Conservation (phyloP, 2,329 filamentous ascomycete genomes). For the Pseudocercospora ulei region DNA sequence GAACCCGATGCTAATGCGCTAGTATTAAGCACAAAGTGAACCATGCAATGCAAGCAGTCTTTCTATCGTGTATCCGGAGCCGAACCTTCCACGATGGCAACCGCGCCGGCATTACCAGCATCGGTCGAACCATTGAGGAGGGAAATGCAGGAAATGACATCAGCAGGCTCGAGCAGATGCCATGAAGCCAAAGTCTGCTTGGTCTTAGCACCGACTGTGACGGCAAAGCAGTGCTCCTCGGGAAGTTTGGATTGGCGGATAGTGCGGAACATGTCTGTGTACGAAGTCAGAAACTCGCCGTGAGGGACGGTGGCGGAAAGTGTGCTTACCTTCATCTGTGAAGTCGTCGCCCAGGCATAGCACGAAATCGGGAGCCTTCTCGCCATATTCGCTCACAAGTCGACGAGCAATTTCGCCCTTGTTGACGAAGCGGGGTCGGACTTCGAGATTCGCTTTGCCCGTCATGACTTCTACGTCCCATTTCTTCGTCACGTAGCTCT, state of each 20-base stretch:
- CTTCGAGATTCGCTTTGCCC: slow-evolving; percentile 93
- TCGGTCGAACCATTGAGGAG: slow-evolving; percentile 32
- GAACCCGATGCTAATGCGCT: slow-evolving; percentile 13
- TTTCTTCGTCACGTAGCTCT: slow-evolving; percentile 61
- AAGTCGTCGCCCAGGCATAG: slow-evolving; percentile 91
- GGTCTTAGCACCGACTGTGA: slow-evolving; percentile 81
- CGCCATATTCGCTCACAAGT: slow-evolving; percentile 63
- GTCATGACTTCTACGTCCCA: slow-evolving; percentile 95
- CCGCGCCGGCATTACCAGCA: slow-evolving; percentile 27
- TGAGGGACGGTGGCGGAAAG: too few relatives aligned
- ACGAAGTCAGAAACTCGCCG: slow-evolving; percentile 22
- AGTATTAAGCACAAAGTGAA: background rate
- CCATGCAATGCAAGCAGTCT: background rate
- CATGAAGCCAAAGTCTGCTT: slow-evolving; percentile 86
- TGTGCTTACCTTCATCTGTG: slow-evolving; percentile 74
- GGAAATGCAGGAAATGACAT: slow-evolving; percentile 55
- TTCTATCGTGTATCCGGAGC: slow-evolving; percentile 22
- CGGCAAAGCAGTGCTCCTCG: slow-evolving; percentile 67
- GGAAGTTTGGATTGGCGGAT: slow-evolving; percentile 51
- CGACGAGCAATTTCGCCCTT: slow-evolving; percentile 91
- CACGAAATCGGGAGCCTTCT: slow-evolving; percentile 66
- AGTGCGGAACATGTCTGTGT: slow-evolving; percentile 68
- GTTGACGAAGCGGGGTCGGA: slow-evolving; percentile 93
- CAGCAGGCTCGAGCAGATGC: slow-evolving; percentile 78
- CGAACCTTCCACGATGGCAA: slow-evolving; percentile 28